phyloP scores from a whole-genome alignment of 73 alveolate genomes.

The Paraurostyla sp. region DNA sequence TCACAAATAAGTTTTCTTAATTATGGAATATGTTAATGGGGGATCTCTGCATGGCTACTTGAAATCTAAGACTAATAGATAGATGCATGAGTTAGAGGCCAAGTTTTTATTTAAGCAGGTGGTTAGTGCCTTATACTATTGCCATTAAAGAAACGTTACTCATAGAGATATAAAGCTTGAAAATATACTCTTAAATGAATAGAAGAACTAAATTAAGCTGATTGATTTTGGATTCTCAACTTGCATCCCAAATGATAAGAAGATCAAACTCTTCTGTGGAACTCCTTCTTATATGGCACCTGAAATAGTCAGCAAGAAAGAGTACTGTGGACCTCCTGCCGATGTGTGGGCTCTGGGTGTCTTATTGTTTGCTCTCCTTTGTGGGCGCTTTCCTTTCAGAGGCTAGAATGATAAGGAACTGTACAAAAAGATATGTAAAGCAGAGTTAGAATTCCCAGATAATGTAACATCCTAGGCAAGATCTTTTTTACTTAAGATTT shows the following conservation, averaged over 20 bases:
- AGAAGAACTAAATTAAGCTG: conserved; percentile 75
- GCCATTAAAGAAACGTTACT: conserved; percentile 76
- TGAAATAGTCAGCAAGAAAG: conserved; percentile 81
- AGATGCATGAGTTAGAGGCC: conserved; percentile 76
- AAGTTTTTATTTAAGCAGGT: conserved; percentile 75
- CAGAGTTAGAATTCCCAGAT: conserved; percentile 67
- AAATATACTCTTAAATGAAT: conserved; percentile 64
- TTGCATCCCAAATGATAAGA: conserved; percentile 80
- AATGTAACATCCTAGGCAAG: conserved; percentile 58
- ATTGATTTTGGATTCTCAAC: conserved; percentile 92
- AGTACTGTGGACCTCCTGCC: conserved; percentile 85
- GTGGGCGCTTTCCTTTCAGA: conserved; percentile 85
- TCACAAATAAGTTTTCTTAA: conserved; percentile 62
- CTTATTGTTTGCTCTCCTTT: conserved; percentile 77
- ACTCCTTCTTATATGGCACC: conserved; percentile 95
- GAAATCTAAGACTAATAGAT: conserved; percentile 75
- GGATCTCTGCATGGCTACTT: conserved; percentile 75
- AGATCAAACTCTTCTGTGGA: conserved; percentile 87
- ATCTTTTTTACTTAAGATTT: conserved; percentile 41
- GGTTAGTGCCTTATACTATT: conserved; percentile 75
- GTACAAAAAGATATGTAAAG: conserved; percentile 73
- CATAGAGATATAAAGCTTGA: conserved; percentile 86
- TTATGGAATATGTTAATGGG: conserved; percentile 80
- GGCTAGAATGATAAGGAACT: conserved; percentile 83
- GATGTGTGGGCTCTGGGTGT: conserved; percentile 93